Evolutionary conservation across 2,329 filamentous ascomycete species (phyloP), one percentile per base, ranked within the genome.

Genomic region (Magnaporthiopsis rhizophila): DNA sequence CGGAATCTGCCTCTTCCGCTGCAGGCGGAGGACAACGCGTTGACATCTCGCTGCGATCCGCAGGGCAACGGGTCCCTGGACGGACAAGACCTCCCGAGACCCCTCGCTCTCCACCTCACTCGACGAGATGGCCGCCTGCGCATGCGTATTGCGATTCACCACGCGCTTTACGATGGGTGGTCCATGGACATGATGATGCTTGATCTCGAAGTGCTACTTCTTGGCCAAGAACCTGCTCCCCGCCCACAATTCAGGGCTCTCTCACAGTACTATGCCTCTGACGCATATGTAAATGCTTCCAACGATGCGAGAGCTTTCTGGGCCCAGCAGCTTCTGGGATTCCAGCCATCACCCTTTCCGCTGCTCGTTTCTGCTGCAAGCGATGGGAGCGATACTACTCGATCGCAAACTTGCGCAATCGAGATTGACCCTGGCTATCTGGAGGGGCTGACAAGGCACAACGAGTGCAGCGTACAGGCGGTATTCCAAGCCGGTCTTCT

Each of bases 161-260:
- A 97, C 74, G 87, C 91, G 0, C 73, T 96, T 0, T 97, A 96
- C 71, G 93, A 97, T 74, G 93, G 92, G n/a, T 97, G 93, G 93
- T 93, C 92, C 0, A 83, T 92, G 71, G 89, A 97, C 62, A 78
- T 94, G 36, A 75, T 96, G 0, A 69, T 91, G 18, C 77, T 82
- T 32, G 91, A 97, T 72, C 76, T 96, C 5, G 79, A 83, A 4
- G 71, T 70, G 0, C 68, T 89, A 1, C 70, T 89, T 0, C 62
- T 62, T 34, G 71, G 72, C 11, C 63, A 66, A 1, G 18, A 62
- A 5, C 67, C 77, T 1, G 53, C 68, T 0, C 58, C 69, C 1
- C 80, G 87, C 34, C 84, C 86, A 0, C 80, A 86, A 32, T 96
- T 91, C 69, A 76, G 79, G 0, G 71, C 81, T 0, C 75, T 96